Evolutionary conservation across 768 basidiomycete species (phyloP), one percentile per base, ranked within the genome.

Genomic region (Boletus subparvulus): DNA sequence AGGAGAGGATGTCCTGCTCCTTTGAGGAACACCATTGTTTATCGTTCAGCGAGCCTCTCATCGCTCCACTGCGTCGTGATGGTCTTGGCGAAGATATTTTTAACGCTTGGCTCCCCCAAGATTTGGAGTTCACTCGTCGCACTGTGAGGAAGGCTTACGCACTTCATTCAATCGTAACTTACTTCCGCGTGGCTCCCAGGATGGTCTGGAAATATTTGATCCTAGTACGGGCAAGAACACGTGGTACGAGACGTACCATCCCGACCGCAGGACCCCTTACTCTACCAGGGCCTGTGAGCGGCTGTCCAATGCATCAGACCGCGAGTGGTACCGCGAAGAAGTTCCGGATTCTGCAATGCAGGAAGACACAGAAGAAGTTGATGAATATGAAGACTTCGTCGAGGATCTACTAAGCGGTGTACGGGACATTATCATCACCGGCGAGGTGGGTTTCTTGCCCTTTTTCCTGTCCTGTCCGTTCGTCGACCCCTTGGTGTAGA

Each of bases 341-440:
- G 61, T 49, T 36, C 61, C 67, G 4, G 56, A 53, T 52, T 47
- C 59, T 53, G 56, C 49, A 41, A 62, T 32, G 32, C 46, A 63
- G 24, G 56, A 59, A 35, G 66, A 55, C 56, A 48, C 55, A 61
- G 78, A 78, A n/a, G 61, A 60, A 4, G 49, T 1, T 50, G 74
- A 79, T 17, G 73, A 76, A 55, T 76, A 74, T 43, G 71, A 72
- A 46, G 75, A 80, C 62, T 68, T 68, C 17, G 73, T 74, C 17
- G 69, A 70, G 65, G 70, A 78, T 48, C 54, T 62, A 8, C 61
- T 62, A 5, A 79, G 77, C 54, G 78, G 78, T 35, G 69, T 83
- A n/a, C 67, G 71, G 51, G 82, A 83, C 60, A 80, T 83, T 33
- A 67, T 84, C 56, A 71, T 83, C 51, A 80, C 80, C 14, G 83